phyloP scores from a whole-genome alignment of 768 basidiomycete genomes.

The Leucocoprinus birnbaumii region DNA sequence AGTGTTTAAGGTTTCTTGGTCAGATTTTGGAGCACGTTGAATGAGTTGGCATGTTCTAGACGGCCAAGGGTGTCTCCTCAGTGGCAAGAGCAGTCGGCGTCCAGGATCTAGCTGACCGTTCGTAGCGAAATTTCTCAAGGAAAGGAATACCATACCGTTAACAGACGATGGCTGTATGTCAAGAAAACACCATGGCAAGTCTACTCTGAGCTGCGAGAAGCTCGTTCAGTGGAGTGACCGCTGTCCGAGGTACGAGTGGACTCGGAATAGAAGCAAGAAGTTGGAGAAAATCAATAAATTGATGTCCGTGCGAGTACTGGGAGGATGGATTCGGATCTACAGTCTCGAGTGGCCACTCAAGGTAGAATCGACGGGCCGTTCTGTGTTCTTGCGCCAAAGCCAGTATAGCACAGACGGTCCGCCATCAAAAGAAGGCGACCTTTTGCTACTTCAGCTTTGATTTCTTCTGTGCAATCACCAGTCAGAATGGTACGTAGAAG shows the following conservation, averaged over 20 bases:
- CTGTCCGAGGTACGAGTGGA: not conserved
- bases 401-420: not conserved
- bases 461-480: too few relatives aligned
- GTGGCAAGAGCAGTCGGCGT: too few relatives aligned
- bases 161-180: slow-evolving; percentile 32
- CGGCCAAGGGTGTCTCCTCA: too few relatives aligned
- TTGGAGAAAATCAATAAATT: not conserved
- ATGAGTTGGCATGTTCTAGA: too few relatives aligned
- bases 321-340: not conserved
- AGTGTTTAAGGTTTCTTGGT: too few relatives aligned
- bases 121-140: slow-evolving; percentile 11
- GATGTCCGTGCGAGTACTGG: not conserved
- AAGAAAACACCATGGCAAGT: slow-evolving; percentile 27
- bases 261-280: not conserved
- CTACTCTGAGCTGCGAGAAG: slow-evolving; percentile 26
- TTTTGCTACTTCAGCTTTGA: too few relatives aligned
- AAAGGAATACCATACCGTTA: slow-evolving; percentile 22
- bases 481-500: too few relatives aligned
- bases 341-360: not conserved
- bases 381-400: not conserved
- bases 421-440: not conserved
- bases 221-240: slow-evolving; percentile 23
- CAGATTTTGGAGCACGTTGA: too few relatives aligned
- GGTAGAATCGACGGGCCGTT: slow-evolving; percentile 4
- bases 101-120: too few relatives aligned